Percentiles rank a stretch among this genome's conserved stretches.
Evolutionary conservation across 2,329 filamentous ascomycete species (phyloP).

Genomic region (Sporothrix sp.): DNA sequence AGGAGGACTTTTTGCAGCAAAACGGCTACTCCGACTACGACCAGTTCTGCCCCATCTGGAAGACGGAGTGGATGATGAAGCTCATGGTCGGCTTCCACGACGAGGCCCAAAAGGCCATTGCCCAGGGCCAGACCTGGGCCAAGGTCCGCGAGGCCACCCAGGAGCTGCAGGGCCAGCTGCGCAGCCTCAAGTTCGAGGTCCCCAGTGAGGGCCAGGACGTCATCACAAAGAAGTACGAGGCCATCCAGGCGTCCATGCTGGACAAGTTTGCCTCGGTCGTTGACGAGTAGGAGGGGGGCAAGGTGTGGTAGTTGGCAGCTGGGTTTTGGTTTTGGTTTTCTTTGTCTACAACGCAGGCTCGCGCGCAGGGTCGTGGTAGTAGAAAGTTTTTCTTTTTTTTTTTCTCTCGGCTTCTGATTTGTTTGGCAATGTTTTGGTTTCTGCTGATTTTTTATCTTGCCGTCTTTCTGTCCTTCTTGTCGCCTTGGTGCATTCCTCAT

Average conservation of each 20-base stretch:
- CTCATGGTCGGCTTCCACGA: constrained; percentile 97
- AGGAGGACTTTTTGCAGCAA: constrained; percentile 98
- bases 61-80: constrained; percentile 99
- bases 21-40: constrained; percentile 99
- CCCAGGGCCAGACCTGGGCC: constrained; percentile 81
- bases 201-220: constrained; percentile 74
- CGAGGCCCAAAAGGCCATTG: constrained; percentile 89
- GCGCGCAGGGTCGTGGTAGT: too few species aligned
- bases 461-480: neutral
- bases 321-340: too few species aligned
- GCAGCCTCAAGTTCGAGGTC: constrained; percentile 94
- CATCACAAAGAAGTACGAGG: constrained; percentile 90
- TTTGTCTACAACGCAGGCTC: too few species aligned
- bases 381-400: neutral
- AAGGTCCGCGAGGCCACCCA: constrained; percentile 87
- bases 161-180: constrained; percentile 74
- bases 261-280: constrained; percentile 96
- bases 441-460: neutral
- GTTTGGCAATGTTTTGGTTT: too few species aligned
- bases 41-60: constrained; percentile 98
- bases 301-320: too few species aligned
- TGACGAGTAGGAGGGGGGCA: constrained; percentile 82
- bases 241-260: constrained; percentile 79
- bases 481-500: neutral
- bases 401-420: neutral